These are phyloP conservation scores for Moesziomyces globuligerus DNA, from an alignment of 1,284 basidiomycete genomes.

Conservation along the genomic window DNA sequence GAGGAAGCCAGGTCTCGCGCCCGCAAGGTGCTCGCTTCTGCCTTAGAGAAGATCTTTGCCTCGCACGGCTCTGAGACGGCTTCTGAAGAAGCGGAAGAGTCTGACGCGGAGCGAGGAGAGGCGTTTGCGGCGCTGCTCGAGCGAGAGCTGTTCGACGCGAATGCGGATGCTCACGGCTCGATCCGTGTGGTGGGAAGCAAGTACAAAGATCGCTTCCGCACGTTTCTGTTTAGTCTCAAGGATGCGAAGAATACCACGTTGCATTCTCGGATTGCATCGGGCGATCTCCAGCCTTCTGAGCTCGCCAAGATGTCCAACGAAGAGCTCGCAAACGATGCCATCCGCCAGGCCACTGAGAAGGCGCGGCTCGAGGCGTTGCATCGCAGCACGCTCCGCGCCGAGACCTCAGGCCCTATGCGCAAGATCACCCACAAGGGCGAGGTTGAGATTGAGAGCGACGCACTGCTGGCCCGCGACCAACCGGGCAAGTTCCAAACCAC, in stretches of 20 bases:
- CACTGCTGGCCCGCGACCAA: conserved; percentile 21
- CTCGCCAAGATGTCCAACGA: conserved; percentile 60
- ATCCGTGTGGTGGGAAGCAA: conserved; percentile 21
- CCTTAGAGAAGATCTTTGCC: conserved; percentile 29
- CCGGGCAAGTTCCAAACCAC: conserved; percentile 19
- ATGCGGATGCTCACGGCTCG: conserved; percentile 37
- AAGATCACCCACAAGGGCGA: conserved; percentile 68
- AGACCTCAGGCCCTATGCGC: conserved; percentile 53
- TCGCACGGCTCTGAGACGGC: neutral
- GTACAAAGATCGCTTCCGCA: conserved; percentile 65
- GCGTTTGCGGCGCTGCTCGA: conserved; percentile 46
- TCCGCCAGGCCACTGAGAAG: conserved; percentile 60
- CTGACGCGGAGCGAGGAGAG: conserved; percentile 14
- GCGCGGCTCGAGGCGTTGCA: conserved; percentile 59
- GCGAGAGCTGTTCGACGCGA: conserved; percentile 43
- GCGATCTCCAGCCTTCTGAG: conserved; percentile 46
- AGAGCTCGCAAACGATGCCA: conserved; percentile 64
- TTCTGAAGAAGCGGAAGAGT: conserved; percentile 7
- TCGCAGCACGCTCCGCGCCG: conserved; percentile 54
- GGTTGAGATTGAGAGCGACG: conserved; percentile 63
- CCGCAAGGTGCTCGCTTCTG: conserved; percentile 29
- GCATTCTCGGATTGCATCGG: conserved; percentile 58
- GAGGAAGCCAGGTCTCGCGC: conserved; percentile 36
- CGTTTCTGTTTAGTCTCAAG: conserved; percentile 65
- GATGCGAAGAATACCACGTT: conserved; percentile 61